Percentiles rank a stretch among this genome's conserved stretches.
Conservation (phyloP, 2,329 filamentous ascomycete species). For the Fusarium sp. region DNA sequence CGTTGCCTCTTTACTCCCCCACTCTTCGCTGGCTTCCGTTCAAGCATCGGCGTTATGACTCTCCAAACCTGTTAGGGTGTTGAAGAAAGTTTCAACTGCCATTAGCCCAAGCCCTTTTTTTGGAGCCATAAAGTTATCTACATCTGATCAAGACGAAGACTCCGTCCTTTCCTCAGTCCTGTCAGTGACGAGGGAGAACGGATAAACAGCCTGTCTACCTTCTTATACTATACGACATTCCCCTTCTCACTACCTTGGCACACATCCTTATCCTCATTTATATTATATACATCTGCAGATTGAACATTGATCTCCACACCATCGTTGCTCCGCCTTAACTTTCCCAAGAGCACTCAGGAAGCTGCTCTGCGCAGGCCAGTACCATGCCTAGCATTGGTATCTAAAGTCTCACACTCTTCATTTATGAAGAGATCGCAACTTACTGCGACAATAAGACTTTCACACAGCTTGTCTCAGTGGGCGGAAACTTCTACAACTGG, state of each 20-base stretch:
- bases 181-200: neutral
- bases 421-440: no score
- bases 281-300: neutral
- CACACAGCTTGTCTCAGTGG: fast-evolving
- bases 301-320: neutral
- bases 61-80: neutral
- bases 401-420: neutral
- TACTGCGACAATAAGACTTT: neutral
- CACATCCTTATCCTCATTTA: neutral
- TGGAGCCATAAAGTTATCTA: neutral
- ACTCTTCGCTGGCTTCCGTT: neutral
- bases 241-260: neutral
- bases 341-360: neutral
- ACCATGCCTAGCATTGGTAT: neutral
- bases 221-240: neutral
- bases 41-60: neutral
- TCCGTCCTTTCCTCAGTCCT: neutral
- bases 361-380: neutral
- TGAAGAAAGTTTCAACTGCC: neutral
- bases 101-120: neutral
- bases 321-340: neutral
- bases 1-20: neutral
- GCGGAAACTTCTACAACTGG: neutral
- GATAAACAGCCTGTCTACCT: fast-evolving
- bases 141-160: neutral